Evolutionary conservation across 2,329 filamentous ascomycete species (phyloP), one percentile per base, ranked within the genome.

Genomic region (Hawksworthiomyces lignivorus): DNA sequence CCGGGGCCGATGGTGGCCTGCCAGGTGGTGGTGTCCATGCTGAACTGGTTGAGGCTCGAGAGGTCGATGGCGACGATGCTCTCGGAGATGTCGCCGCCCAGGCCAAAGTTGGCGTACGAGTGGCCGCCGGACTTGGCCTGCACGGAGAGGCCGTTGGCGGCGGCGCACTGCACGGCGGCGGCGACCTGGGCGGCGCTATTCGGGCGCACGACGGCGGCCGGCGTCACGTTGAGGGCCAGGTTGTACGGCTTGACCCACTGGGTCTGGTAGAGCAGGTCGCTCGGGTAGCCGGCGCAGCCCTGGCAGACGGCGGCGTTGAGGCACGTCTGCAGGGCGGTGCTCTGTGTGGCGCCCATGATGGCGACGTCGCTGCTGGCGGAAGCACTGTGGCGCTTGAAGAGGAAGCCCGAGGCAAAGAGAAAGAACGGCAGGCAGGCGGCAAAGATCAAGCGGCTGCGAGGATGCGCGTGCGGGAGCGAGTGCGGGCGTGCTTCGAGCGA

Each of bases 61-160:
- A 81, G 55, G 50, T 80, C 76, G 46, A 81, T 64, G 40, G 72
- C 65, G 6, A 80, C 74, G 6, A 60, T 64, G 24, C 24, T 26
- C 8, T 12, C 24, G 3, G 8, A 8, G 24, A 8, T 26, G 24
- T 12, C 24, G 7, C 73, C 74, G 2, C 73, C 73, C 0, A 74
- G 50, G 9, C 70, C 66, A 56, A 37, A 33, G 17, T 33, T 43
- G 46, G 65, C 77, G 48, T 79, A 84, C 0, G 76, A 82, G 52
- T 83, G 80, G 0, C 80, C 80, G 4, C 79, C 80, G 2, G 75
- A 78, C 48, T 69, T 74, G 18, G 79, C 72, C 53, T 82, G 77
- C 0, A 82, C 75, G 48, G 73, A 72, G 39, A 74, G 57, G 6
- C 61, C 60, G 44, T 64, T 61, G 19, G 67, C 47, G 3, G 55